Percentiles rank a stretch among this genome's conserved stretches.
Conservation (phyloP, 768 basidiomycete species). For the Naganishia onofrii region DNA sequence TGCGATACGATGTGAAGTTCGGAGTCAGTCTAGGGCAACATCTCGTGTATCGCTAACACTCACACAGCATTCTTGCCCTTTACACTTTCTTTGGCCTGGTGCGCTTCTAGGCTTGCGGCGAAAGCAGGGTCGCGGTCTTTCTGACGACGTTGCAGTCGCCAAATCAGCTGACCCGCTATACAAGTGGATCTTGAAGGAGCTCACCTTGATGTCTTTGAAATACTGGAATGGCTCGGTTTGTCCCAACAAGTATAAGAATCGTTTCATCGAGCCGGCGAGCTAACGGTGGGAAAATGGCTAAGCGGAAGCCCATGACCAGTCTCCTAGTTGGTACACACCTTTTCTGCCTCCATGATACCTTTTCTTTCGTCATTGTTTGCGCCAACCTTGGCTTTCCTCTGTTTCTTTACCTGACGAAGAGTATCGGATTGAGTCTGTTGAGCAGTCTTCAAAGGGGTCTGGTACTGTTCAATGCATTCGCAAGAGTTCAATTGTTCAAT, state of each 20-base stretch:
- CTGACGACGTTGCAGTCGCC: constrained; percentile 52
- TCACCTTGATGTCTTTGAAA: constrained; percentile 92
- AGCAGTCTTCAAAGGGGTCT: constrained; percentile 14
- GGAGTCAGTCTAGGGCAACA: neutral
- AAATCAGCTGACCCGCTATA: neutral
- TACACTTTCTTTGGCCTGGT: constrained; percentile 61
- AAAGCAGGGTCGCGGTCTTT: constrained; percentile 89
- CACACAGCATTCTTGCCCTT: constrained; percentile 76
- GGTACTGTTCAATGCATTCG: too few relatives aligned
- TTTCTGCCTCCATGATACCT: constrained; percentile 85
- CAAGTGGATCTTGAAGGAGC: constrained; percentile 27
- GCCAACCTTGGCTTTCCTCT: constrained; percentile 60
- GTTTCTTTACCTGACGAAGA: constrained; percentile 38
- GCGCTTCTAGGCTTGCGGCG: constrained; percentile 76
- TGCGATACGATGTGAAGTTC: constrained; percentile 48
- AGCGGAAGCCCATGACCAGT: neutral
- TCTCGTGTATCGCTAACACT: constrained; percentile 43
- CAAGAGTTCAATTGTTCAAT: too few relatives aligned
- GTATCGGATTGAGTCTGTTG: constrained; percentile 28
- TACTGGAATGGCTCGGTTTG: constrained; percentile 98
- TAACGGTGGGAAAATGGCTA: constrained; percentile 45
- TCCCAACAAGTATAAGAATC: constrained; percentile 94
- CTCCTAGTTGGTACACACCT: constrained; percentile 56
- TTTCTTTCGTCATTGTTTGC: constrained; percentile 71
- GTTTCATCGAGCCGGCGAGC: constrained; percentile 90